phyloP scores from a whole-genome alignment of 192 early-diverging fungal genomes.

The Linnemannia elongata region DNA sequence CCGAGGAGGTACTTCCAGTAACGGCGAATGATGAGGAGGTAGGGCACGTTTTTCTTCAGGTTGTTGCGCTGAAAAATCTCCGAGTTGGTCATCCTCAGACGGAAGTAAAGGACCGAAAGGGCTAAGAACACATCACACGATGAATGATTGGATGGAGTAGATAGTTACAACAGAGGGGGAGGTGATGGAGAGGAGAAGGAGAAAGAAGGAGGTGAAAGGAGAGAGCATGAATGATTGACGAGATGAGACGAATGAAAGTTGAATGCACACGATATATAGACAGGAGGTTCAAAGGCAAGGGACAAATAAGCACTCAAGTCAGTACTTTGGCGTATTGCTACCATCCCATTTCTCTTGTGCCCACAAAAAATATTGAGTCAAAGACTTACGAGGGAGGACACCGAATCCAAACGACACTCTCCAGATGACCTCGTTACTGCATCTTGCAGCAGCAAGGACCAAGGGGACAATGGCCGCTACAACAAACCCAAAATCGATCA shows the following conservation, averaged over 20 bases:
- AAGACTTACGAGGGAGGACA: slow-evolving; percentile 31
- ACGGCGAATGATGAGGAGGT: slow-evolving; percentile 56
- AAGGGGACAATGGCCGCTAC: slow-evolving; percentile 55
- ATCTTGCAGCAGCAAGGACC: slow-evolving; percentile 59
- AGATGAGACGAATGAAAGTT: no score
- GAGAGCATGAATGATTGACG: neutral
- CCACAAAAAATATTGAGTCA: neutral
- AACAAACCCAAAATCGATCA: slow-evolving; percentile 57
- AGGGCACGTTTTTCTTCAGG: slow-evolving; percentile 62
- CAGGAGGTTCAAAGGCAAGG: no score
- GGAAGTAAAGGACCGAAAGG: slow-evolving; percentile 58
- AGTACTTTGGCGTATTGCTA: no score
- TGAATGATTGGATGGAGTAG: neutral
- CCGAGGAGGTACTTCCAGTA: slow-evolving; percentile 63
- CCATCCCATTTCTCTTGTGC: no score
- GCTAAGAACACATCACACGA: slow-evolving; percentile 4
- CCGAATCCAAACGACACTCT: slow-evolving; percentile 64
- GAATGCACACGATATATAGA: no score
- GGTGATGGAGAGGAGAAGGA: neutral
- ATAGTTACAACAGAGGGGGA: neutral
- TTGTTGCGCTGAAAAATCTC: slow-evolving; percentile 54
- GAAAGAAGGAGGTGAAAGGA: neutral
- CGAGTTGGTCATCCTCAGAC: slow-evolving; percentile 63
- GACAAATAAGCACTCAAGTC: no score
- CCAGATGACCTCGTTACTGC: slow-evolving; percentile 58